Conservation (phyloP, 2,329 filamentous ascomycete genomes). For the Coniella vitis region DNA sequence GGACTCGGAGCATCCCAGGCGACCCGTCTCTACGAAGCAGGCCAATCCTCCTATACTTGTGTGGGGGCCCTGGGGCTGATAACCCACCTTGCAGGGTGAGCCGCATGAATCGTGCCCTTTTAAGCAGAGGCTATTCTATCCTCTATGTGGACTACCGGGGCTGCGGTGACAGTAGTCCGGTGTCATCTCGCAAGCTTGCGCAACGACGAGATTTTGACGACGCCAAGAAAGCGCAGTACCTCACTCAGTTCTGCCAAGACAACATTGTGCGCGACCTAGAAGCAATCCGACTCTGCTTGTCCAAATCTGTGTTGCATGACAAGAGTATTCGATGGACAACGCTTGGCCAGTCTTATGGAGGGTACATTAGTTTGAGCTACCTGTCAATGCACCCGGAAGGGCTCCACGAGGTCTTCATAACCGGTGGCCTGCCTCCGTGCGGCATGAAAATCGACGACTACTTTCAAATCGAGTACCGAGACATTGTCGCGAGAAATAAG, state of each 20-base stretch:
- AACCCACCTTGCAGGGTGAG: conserved; percentile 19
- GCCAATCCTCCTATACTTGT: conserved; percentile 46
- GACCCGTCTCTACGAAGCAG: not conserved
- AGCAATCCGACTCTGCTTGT: conserved; percentile 54
- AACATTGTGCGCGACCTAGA: conserved; percentile 70
- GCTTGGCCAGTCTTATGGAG: conserved; percentile 67
- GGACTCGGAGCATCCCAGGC: not conserved
- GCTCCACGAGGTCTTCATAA: conserved; percentile 56
- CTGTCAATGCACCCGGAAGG: conserved; percentile 59
- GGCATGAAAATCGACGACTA: conserved; percentile 53
- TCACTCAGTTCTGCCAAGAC: conserved; percentile 63
- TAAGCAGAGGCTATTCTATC: conserved; percentile 60
- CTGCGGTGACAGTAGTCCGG: conserved; percentile 58
- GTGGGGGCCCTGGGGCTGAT: conserved; percentile 62
- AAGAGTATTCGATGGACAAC: conserved; percentile 54
- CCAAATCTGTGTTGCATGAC: not conserved
- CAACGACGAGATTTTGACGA: conserved; percentile 41
- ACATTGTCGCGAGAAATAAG: conserved; percentile 52
- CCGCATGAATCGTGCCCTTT: conserved; percentile 47
- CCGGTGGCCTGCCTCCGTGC: conserved; percentile 61
- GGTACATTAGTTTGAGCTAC: conserved; percentile 65
- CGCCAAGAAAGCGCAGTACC: conserved; percentile 53
- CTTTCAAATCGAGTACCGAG: conserved; percentile 51
- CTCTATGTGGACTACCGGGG: conserved; percentile 67
- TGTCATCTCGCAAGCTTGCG: conserved; percentile 50